Evolutionary conservation across 2,329 filamentous ascomycete species (phyloP), one percentile per base, ranked within the genome.

Genomic region (Cladosporium halotolerans): DNA sequence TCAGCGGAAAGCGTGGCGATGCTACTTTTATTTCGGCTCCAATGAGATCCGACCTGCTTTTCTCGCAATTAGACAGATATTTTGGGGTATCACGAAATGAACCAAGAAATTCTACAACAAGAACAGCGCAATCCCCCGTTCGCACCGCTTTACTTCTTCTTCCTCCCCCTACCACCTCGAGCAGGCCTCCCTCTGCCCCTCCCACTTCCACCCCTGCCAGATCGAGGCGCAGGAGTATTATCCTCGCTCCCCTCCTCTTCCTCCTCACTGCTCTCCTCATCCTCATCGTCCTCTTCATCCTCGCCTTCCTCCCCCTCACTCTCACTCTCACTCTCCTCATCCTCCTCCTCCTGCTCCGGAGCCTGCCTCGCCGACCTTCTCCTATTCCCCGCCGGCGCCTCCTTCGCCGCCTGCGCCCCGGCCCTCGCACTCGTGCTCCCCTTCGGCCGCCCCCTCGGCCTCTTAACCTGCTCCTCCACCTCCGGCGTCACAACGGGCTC

Each of bases 261-360:
- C 23, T 53, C 47, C 31, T 52, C 44, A 28, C 56, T 57, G 32
- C 45, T 42, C 33, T 55, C 56, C 8, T 58, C 63, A 9, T 61
- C 58, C 11, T 60, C 59, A 2, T 62, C 58, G 32, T 62, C 59
- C 1, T 57, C 56, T 2, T 59, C 58, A 10, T 60, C 58, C 9
- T 58, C 61, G 13, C 57, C 56, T 31, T 58, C 61, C 34, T 58
- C 57, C 36, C 60, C 59, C 9, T 60, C 57, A n/a, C 61, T 62
- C 11, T 56, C 61, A 3, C 57, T 59, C 4, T 57, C 62, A 8
- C 60, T 56, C 9, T 60, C 59, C 3, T 62, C 59, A 36, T 58
- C 61, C 8, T 62, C 61, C 2, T 60, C 59, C 31, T 60, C 62
- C 10, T 60, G 59, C 16, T 61, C 59, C 1, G 53, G 53, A 8